Percentiles rank a stretch among this genome's conserved stretches.
Evolutionary conservation across 2,329 filamentous ascomycete genomes (phyloP).

Genomic region (Aspergillus pseudoterreus): DNA sequence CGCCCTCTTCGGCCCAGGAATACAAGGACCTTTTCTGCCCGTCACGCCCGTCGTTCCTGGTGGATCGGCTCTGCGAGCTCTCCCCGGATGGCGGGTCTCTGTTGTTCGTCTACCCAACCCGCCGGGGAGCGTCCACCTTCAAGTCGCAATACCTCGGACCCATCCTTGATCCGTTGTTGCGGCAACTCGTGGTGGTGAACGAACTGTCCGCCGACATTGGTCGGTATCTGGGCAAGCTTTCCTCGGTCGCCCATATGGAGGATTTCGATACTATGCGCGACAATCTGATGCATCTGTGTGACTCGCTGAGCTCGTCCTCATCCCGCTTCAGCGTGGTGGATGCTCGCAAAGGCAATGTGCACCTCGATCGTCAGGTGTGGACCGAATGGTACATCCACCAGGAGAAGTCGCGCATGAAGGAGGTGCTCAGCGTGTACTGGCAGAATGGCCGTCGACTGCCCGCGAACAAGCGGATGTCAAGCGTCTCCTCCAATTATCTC

Average conservation of each 20-base stretch:
- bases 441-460: conserved; percentile 36
- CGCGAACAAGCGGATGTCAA: conserved; percentile 22
- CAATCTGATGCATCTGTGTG: conserved; percentile 39
- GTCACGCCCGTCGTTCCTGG: conserved; percentile 54
- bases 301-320: conserved; percentile 32
- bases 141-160: conserved; percentile 58
- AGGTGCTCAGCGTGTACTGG: conserved; percentile 43
- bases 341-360: conserved; percentile 49
- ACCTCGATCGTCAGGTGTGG: conserved; percentile 54
- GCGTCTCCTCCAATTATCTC: conserved; percentile 23
- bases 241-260: conserved; percentile 51
- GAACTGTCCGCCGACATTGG: conserved; percentile 56
- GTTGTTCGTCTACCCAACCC: conserved; percentile 61
- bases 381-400: conserved; percentile 64
- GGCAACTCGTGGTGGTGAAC: conserved; percentile 57
- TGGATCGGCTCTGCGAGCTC: conserved; percentile 59
- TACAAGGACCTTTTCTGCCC: conserved; percentile 57
- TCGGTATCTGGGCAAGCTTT: conserved; percentile 52
- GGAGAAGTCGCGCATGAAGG: conserved; percentile 57
- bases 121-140: conserved; percentile 55
- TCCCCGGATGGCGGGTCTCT: conserved; percentile 55
- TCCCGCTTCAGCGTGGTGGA: conserved; percentile 47
- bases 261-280: conserved; percentile 51
- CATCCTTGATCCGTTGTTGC: conserved; percentile 58
- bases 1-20: conserved; percentile 56